Conservation (phyloP, 179 eudicot genomes). For the Carnegiea gigantea region DNA sequence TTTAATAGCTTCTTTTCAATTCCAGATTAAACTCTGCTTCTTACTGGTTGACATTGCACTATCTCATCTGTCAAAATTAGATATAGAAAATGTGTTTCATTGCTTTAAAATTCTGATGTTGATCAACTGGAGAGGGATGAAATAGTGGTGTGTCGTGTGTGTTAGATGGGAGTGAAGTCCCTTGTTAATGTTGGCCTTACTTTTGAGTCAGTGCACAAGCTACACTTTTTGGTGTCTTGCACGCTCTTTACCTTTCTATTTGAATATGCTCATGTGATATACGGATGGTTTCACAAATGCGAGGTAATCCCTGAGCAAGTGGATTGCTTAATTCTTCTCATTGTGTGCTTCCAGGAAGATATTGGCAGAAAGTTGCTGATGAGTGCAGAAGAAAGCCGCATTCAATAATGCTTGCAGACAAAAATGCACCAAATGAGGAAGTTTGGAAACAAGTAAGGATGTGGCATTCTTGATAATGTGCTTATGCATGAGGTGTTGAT, state of each 20-base stretch:
- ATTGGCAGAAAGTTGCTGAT: constrained; percentile 86
- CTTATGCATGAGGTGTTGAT: not conserved
- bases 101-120: too few species aligned
- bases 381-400: constrained; percentile 57
- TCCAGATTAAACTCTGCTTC: too few species aligned
- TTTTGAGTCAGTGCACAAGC: not conserved
- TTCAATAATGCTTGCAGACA: constrained; percentile 90
- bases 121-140: too few species aligned
- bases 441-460: constrained; percentile 78
- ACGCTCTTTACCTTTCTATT: not conserved
- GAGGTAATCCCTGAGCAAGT: not conserved
- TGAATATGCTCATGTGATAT: not conserved
- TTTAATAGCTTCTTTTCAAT: too few species aligned
- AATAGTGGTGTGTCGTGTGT: too few species aligned
- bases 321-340: constrained; percentile 4
- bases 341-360: constrained; percentile 51
- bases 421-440: constrained; percentile 98
- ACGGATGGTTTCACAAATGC: not conserved
- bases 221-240: not conserved
- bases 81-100: too few species aligned
- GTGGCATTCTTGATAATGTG: not conserved
- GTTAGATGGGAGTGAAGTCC: not conserved
- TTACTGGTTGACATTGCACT: too few species aligned
- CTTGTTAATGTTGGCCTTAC: not conserved
- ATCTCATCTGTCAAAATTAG: too few species aligned